phyloP scores from a whole-genome alignment of 768 basidiomycete genomes.

The Pleurotus giganteus region DNA sequence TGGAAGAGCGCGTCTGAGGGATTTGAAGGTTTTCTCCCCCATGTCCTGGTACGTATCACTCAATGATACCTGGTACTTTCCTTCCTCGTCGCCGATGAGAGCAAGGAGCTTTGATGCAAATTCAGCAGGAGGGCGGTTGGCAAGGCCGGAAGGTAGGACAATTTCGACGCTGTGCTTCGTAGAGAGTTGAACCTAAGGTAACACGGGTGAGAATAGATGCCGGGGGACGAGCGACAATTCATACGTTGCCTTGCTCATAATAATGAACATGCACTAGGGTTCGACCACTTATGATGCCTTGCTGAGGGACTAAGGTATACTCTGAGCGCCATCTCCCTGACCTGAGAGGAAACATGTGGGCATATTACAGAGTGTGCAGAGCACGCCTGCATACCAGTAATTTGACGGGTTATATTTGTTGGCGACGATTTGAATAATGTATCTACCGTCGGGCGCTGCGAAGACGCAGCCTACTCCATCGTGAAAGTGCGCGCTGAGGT shows the following conservation, averaged over 20 bases:
- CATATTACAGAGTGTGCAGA: not conserved
- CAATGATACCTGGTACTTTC: constrained; percentile 74
- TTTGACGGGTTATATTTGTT: constrained; percentile 95
- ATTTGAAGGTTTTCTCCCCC: constrained; percentile 92
- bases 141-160: constrained; percentile 56
- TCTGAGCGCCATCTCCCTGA: constrained; percentile 93
- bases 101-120: constrained; percentile 75
- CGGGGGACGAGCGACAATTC: constrained; percentile 16
- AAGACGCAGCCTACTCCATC: constrained; percentile 79
- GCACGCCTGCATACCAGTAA: constrained; percentile 63
- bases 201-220: not conserved
- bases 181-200: constrained; percentile 79
- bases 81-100: constrained; percentile 77
- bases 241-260: constrained; percentile 94
- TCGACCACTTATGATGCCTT: constrained; percentile 63
- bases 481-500: constrained; percentile 79
- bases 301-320: constrained; percentile 70
- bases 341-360: constrained; percentile 42
- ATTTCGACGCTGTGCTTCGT: constrained; percentile 70
- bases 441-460: constrained; percentile 47
- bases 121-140: constrained; percentile 45
- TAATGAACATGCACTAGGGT: constrained; percentile 90
- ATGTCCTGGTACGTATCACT: constrained; percentile 85
- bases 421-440: constrained; percentile 81
- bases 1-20: constrained; percentile 85